Percentiles rank a stretch among this genome's conserved stretches.
phyloP scores from a whole-genome alignment of 495 filamentous ascomycete genomes.

The Pyronema omphalodes region DNA sequence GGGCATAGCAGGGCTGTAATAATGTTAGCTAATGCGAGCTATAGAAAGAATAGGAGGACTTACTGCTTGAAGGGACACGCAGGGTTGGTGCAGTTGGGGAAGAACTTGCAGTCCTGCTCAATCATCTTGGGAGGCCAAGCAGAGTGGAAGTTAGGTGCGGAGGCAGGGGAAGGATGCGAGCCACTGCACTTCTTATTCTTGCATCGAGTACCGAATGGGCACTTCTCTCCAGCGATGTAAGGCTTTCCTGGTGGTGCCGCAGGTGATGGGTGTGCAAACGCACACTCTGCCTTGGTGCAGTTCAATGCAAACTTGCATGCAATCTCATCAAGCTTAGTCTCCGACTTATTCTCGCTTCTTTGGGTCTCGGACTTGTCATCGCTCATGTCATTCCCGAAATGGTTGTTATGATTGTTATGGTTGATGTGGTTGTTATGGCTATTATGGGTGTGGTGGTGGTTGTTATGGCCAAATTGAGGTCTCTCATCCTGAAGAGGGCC shows the following conservation, averaged over 20 bases:
- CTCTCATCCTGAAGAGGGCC: not conserved
- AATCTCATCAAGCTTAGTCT: constrained; percentile 36
- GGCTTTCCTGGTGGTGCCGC: constrained; percentile 62
- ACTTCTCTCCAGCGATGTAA: constrained; percentile 55
- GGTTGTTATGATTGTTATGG: constrained; percentile 22
- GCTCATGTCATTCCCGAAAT: constrained; percentile 11
- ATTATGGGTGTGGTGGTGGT: not conserved
- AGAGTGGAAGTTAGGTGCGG: constrained; percentile 17
- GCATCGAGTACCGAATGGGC: constrained; percentile 74
- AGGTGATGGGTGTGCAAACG: constrained; percentile 84
- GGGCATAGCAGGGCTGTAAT: constrained; percentile 39
- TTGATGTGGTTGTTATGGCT: constrained; percentile 56
- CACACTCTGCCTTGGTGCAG: constrained; percentile 78
- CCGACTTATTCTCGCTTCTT: not conserved
- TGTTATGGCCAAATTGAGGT: not conserved
- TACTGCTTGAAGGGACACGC: constrained; percentile 69
- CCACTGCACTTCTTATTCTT: constrained; percentile 87
- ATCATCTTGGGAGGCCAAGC: constrained; percentile 27
- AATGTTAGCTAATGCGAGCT: not conserved
- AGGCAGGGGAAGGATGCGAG: constrained; percentile 79
- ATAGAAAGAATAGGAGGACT: constrained; percentile 1
- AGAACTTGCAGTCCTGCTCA: constrained; percentile 84
- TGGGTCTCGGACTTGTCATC: constrained; percentile 4
- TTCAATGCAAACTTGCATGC: constrained; percentile 72
- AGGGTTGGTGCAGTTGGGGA: constrained; percentile 78